Evolutionary conservation across 2,329 filamentous ascomycete genomes (phyloP), one percentile per base, ranked within the genome.

Genomic region (Penicillium sp.): DNA sequence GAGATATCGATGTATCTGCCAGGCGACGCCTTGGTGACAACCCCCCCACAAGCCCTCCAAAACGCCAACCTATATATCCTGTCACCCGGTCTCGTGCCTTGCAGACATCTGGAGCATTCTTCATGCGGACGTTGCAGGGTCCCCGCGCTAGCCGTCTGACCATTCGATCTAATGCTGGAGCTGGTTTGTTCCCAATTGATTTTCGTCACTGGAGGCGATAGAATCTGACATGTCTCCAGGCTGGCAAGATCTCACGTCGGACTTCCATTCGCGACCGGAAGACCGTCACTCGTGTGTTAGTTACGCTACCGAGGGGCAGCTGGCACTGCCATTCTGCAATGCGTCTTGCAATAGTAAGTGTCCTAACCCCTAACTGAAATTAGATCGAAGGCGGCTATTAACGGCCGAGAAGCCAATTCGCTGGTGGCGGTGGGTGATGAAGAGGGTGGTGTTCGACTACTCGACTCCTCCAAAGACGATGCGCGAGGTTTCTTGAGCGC

Each of bases 341-440:
- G 72, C 78, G 29, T 73, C 77, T 42, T 84, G 82, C 61, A 83
- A 86, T 51, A 83, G 78, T 79, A 66, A 65, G 77, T 69, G 3
- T 27, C 33, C 9, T 35, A 14, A 7, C 10, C 9, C 18, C 4
- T 2, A 14, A 30, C 28, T 8, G 33, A 9, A 13, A n/a, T 33
- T 19, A 11, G 16, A 4, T 25, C 9, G 15, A 7, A 15, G 21
- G 20, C 48, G 21, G 52, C 45, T 46, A 47, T 48, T 56, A 44
- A 60, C 34, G 16, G 36, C 56, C 35, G 6, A 41, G 30, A 9
- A 80, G 77, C 76, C 43, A 85, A 84, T 59, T 78, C 81, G 6
- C 68, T 87, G 7, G 73, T 86, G 42, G 84, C 83, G 3, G 71
- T 86, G 43, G 84, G 82, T 26, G 82, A 86, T 53, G 83, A 87